Base-by-base conservation (phyloP, 345 rosid species). In the Rubroshorea leprosula region DNA sequence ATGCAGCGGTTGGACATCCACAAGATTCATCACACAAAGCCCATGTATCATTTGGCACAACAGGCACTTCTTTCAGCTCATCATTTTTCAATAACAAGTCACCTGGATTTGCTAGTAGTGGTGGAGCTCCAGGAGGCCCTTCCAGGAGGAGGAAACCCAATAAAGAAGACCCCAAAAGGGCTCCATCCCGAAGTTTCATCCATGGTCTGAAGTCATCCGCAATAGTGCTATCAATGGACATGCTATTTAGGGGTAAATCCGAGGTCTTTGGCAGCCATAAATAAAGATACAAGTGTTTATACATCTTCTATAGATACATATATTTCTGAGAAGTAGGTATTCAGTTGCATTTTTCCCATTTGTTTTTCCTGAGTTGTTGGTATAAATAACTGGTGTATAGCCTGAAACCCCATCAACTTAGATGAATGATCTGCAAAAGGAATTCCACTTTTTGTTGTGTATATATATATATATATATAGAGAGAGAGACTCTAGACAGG, bases 1-100 rank as follows among this genome's bases (percentile, higher is more conserved):
- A 92, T 45, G 96, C 82, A 62, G 92, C 80, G 18, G 82, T 85
- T 29, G 91, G 93, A 47, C 76, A 83, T 39, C 75, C 68, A 13
- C 38, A 57, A 4, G 80, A 75, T 49, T 45, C 68, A 20, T 75
- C 83, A 49, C 69, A 54, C 27, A 83, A 76, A 68, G 79, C 60
- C 19, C 77, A 75, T 44, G 61, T 74, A 49, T 74, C 79, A 10
- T 77, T 77, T 67, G 76, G 73, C 22, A 62, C 58, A 13, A 17
- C 72, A 0, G 83, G 80, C 57, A 6, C 73, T 60, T 73, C 78
- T 51, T 74, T 72, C 1, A 57, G 76, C 52, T 72, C 80, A 5
- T 67, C 76, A 0, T 49, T 64, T n/a, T 76, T 69, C 66, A 53
- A 50, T 55, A 20, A 72, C 27, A 79, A 72, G 70, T 67, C 76